phyloP scores from a whole-genome alignment of 2,329 filamentous ascomycete genomes.

The Fusarium agapanthi region DNA sequence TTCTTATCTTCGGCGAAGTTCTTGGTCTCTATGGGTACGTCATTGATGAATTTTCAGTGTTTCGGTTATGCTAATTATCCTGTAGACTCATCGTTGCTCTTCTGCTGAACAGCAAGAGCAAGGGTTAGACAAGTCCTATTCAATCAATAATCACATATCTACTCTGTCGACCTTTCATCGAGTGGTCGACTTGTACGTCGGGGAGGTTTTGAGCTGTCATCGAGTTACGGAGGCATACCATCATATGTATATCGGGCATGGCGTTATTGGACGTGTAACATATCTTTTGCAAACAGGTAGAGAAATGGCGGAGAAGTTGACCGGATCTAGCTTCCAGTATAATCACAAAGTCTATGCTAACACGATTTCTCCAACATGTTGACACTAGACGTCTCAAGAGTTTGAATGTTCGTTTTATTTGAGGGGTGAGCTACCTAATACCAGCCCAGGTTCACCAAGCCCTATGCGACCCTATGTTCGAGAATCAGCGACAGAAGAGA shows the following conservation, averaged over 20 bases:
- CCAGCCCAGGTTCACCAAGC: conserved; percentile 14
- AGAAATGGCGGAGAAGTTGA: conserved; percentile 38
- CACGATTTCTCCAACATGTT: not conserved
- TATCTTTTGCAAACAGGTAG: conserved; percentile 45
- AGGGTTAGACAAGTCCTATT: conserved; percentile 55
- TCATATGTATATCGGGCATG: conserved; percentile 50
- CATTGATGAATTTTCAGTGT: not conserved
- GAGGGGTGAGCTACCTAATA: conserved; percentile 28
- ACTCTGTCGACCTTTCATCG: not conserved
- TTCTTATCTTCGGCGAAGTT: conserved; percentile 98
- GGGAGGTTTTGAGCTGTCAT: conserved; percentile 20
- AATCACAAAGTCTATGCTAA: conserved; percentile 10
- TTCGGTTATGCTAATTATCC: conserved; percentile 1
- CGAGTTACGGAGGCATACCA: conserved; percentile 41
- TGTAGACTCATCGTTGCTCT: conserved; percentile 87
- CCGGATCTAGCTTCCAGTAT: conserved; percentile 33
- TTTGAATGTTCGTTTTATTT: conserved; percentile 19
- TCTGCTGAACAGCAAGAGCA: conserved; percentile 89
- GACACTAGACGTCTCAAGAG: not conserved
- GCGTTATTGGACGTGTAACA: conserved; percentile 51
- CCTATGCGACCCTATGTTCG: conserved; percentile 17
- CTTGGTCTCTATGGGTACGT: conserved; percentile 93
- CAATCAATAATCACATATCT: not conserved
- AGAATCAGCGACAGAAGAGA: conserved; percentile 32
- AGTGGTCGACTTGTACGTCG: conserved; percentile 22